A percentile compares a stretch with the other conserved stretches of the same genome.
Conservation (phyloP, 306 rosid genomes). For the Glycine latifolia region DNA sequence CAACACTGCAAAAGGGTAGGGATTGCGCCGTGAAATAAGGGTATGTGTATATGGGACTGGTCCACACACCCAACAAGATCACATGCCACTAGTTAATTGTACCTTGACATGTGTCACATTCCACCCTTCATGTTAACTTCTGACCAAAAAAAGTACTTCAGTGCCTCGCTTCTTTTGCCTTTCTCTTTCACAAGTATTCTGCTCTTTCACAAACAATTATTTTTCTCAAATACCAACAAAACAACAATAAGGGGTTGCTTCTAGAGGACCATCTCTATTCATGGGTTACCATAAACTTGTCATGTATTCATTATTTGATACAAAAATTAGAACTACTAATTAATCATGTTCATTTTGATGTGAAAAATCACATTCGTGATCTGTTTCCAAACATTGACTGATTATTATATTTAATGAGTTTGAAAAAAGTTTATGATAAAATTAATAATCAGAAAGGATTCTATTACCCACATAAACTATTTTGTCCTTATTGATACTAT, state of each 20-base stretch:
- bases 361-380: not conserved
- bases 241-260: too few species aligned
- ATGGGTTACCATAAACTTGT: too few species aligned
- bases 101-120: conserved; percentile 43
- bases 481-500: not conserved
- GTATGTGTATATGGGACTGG: not conserved
- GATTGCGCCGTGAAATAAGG: conserved; percentile 63
- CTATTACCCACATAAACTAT: too few species aligned
- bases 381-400: too few species aligned
- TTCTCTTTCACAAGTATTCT: not conserved
- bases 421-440: too few species aligned
- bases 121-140: conserved; percentile 3
- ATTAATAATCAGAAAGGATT: not conserved
- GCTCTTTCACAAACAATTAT: not conserved
- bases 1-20: conserved; percentile 9
- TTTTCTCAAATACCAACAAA: not conserved
- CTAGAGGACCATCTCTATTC: too few species aligned
- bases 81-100: conserved; percentile 41
- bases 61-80: conserved; percentile 25
- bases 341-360: too few species aligned
- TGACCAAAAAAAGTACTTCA: not conserved
- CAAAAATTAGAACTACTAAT: too few species aligned
- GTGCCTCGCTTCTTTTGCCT: not conserved
- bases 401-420: not conserved
- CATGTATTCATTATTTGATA: too few species aligned